Conservation (phyloP, 495 filamentous ascomycete genomes). For the Aspergillus mulundensis region DNA sequence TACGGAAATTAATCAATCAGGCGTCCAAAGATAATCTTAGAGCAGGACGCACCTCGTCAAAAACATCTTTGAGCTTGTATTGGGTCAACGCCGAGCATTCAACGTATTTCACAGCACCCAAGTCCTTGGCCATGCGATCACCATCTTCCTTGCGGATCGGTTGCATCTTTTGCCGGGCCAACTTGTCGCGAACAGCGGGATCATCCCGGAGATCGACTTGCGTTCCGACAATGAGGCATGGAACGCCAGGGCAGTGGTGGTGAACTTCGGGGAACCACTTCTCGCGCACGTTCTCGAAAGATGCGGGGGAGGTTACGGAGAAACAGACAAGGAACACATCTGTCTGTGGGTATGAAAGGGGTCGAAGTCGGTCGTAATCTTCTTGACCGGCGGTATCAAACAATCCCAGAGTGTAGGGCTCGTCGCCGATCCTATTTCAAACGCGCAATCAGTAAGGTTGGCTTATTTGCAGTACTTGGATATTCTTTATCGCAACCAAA, state of each 20-base stretch:
- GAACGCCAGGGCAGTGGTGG: slow-evolving; percentile 96
- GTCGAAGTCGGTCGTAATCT: slow-evolving; percentile 96
- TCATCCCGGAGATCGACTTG: slow-evolving; percentile 97
- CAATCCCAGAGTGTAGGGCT: slow-evolving; percentile 93
- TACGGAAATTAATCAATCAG: not conserved
- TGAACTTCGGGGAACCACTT: slow-evolving; percentile 99
- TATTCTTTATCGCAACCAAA: too few species aligned
- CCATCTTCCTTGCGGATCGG: slow-evolving; percentile 90
- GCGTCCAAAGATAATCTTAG: not conserved
- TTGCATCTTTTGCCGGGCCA: slow-evolving; percentile 90
- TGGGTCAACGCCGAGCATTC: slow-evolving; percentile 97
- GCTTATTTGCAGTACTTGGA: too few species aligned
- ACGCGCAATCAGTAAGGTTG: not conserved
- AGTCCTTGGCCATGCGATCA: slow-evolving; percentile 91
- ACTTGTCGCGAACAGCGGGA: slow-evolving; percentile 79
- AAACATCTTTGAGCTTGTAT: slow-evolving; percentile 98
- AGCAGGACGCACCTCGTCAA: slow-evolving; percentile 77
- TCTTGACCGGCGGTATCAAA: slow-evolving; percentile 99
- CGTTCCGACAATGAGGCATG: slow-evolving; percentile 96
- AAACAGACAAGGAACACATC: slow-evolving; percentile 99
- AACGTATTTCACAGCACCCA: slow-evolving; percentile 96
- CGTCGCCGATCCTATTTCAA: slow-evolving; percentile 84
- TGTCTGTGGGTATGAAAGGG: slow-evolving; percentile 95
- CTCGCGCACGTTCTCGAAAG: slow-evolving; percentile 98
- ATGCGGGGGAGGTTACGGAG: slow-evolving; percentile 96